Evolutionary conservation across 1,139 yeast genomes (phyloP).

Genomic region (Blastobotrys raffinosifermentans): DNA sequence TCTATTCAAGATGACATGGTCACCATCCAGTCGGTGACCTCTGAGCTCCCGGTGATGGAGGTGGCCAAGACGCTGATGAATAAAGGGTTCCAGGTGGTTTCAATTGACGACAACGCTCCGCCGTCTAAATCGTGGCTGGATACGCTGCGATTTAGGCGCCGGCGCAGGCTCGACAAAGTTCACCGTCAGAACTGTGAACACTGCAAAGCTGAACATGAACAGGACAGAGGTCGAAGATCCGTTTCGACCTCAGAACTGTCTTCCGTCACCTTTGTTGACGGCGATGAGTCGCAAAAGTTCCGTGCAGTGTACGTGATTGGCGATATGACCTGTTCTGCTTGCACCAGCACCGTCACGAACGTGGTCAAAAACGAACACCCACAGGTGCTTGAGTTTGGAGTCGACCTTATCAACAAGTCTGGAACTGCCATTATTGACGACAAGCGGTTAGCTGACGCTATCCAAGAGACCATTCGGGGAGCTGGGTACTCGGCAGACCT

Average conservation of each 20-base stretch:
- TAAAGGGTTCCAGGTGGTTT: constrained; percentile 32
- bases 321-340: constrained; percentile 65
- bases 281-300: constrained; percentile 26
- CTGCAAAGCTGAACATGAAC: constrained; percentile 16
- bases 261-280: constrained; percentile 8
- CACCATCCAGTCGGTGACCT: constrained; percentile 18
- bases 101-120: constrained; percentile 18
- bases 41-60: constrained; percentile 13
- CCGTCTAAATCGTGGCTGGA: no score
- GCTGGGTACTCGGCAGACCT: constrained; percentile 54
- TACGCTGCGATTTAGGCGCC: no score
- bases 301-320: constrained; percentile 51
- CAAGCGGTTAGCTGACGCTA: constrained; percentile 46
- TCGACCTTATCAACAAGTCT: constrained; percentile 33
- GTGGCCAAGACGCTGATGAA: constrained; percentile 18
- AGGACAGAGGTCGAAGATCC: constrained; percentile 1
- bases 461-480: constrained; percentile 45
- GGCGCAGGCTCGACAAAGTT: constrained; percentile 10
- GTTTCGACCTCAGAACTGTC: constrained; percentile 1
- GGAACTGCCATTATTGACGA: constrained; percentile 34
- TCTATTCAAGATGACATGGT: constrained; percentile 30
- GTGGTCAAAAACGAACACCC: constrained; percentile 39
- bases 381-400: constrained; percentile 30
- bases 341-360: constrained; percentile 44
- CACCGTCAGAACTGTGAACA: constrained; percentile 17